Evolutionary conservation across 768 basidiomycete genomes (phyloP), one percentile per base, ranked within the genome.

Genomic region (Mycena chlorophos): DNA sequence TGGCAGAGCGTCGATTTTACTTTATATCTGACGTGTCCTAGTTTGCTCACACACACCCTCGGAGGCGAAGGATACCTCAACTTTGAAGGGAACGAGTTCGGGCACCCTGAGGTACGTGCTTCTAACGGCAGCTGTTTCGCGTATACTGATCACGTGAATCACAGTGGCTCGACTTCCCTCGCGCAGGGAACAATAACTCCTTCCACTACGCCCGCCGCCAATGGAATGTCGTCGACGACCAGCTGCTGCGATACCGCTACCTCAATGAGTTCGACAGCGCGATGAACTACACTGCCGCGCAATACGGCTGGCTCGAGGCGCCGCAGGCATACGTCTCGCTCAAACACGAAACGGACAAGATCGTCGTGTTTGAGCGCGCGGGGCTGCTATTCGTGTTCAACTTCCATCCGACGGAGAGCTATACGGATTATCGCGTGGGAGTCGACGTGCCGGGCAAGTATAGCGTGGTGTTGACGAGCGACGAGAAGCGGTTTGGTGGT

Each of bases 131-230:
- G 34, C 20, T 50, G 26, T 37, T n/a, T 19, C 3, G 6, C 14
- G 16, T 5, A 14, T 6, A 43, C 23, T 31, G 51, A 14, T 52
- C 23, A 49, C 46, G 59, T 34, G 64, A 5, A 46, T 27, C 31
- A 17, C 39, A 93, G 86, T 99, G 97, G 97, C 92, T 99, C 65
- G 97, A 99, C 72, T 99, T 99, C 75, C 97, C 97, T 38, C 89
- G 97, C 27, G 91, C 85, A 63, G 97, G 97, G 19, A 99, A 99
- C 68, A 82, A 84, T 69, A 91, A 94, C 72, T 97, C 94, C 13
- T 99, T 94, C 83, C 91, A 97, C 63, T 91, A 99, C 68, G 95
- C 97, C 20, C 87, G 97, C 37, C 85, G 97, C 23, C 97, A 98
- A 66, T 99, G 94, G 91, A 95, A 94, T 68, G 78, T 98, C 29